These are phyloP conservation scores for Neurospora sp. DNA, from an alignment of 495 filamentous ascomycete genomes.

Conservation along the genomic window DNA sequence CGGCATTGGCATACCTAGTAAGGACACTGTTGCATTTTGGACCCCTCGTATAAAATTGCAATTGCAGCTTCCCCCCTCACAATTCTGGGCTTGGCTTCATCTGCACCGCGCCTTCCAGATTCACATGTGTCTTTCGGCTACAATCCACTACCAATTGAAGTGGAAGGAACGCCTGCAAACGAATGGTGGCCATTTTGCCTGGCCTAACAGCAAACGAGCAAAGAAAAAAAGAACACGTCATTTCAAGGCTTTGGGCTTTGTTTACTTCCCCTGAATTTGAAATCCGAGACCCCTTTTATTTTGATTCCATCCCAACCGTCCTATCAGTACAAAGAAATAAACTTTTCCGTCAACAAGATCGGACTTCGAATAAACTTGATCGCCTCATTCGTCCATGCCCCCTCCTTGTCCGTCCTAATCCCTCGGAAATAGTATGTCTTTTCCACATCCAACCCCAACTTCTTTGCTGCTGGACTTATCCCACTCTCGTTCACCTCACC, in stretches of 20 bases:
- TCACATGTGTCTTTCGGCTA: neutral
- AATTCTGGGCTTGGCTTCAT: neutral
- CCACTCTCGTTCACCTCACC: neutral
- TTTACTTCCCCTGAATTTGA: neutral
- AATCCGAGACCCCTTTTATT: neutral
- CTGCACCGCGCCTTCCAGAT: neutral
- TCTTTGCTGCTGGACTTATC: neutral
- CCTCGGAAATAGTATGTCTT: neutral
- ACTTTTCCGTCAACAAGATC: neutral
- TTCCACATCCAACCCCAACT: neutral
- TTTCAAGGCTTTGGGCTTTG: neutral
- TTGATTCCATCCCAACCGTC: neutral
- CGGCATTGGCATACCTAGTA: neutral
- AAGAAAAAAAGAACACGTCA: neutral
- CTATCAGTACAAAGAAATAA: neutral
- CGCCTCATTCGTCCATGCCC: constrained; percentile 1
- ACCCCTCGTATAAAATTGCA: neutral
- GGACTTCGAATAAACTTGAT: constrained; percentile 2
- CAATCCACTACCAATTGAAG: neutral
- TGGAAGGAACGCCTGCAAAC: neutral
- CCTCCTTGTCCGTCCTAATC: neutral
- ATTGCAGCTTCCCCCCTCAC: neutral
- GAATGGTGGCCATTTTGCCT: neutral
- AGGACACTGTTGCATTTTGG: neutral
- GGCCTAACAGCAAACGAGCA: neutral